Conservation (phyloP, 495 filamentous ascomycete species). For the Neurospora sp. region DNA sequence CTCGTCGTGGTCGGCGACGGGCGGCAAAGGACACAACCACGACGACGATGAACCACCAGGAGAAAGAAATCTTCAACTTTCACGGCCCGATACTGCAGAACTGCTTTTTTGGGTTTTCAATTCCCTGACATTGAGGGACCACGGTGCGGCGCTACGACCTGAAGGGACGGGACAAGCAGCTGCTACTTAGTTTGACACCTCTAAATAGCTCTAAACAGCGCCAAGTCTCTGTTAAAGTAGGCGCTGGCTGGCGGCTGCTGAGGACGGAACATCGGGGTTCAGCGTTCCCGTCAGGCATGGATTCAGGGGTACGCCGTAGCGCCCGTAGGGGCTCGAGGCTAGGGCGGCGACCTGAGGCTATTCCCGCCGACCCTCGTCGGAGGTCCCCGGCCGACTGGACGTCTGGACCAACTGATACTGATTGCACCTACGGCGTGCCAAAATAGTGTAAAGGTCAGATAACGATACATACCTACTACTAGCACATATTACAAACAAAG, state of each 20-base stretch:
- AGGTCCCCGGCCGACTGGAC: background rate
- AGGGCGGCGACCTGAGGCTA: background rate
- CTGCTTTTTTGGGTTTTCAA: too few relatives aligned
- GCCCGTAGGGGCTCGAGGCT: background rate
- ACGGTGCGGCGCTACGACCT: background rate
- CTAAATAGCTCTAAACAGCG: background rate
- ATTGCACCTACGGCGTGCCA: too few relatives aligned
- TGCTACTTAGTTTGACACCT: background rate
- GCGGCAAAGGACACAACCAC: background rate
- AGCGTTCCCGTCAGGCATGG: background rate
- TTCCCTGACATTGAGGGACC: too few relatives aligned
- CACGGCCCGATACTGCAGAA: too few relatives aligned
- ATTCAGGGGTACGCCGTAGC: background rate
- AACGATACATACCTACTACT: background rate
- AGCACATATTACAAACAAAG: background rate
- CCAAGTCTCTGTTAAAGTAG: background rate
- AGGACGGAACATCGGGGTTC: background rate
- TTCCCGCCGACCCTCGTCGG: background rate
- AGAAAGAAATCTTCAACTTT: too few relatives aligned
- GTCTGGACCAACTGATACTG: background rate
- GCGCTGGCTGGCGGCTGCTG: background rate
- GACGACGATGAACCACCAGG: too few relatives aligned
- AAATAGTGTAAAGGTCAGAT: background rate
- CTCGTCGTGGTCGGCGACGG: background rate
- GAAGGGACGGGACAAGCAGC: background rate